Conservation (phyloP, 2,329 filamentous ascomycete species). For the Eutypa lata region DNA sequence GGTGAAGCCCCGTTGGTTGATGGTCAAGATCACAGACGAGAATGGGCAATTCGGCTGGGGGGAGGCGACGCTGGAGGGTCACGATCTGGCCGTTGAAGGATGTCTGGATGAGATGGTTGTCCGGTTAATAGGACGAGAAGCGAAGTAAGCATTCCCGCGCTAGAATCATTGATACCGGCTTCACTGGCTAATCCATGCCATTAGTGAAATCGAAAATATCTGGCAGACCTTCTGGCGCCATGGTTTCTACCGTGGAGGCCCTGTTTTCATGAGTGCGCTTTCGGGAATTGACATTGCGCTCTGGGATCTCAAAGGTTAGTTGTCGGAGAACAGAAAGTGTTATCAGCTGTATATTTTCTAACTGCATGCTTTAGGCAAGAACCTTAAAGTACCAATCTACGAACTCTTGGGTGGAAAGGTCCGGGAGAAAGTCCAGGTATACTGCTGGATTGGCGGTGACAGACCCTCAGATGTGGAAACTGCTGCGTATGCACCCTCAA, state of each 20-base stretch:
- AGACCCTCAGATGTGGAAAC: conserved; percentile 60
- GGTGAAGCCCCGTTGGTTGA: conserved; percentile 68
- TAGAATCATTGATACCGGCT: background rate
- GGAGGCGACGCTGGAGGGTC: conserved; percentile 67
- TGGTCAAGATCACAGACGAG: conserved; percentile 69
- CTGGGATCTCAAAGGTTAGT: conserved; percentile 65
- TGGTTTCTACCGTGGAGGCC: conserved; percentile 70
- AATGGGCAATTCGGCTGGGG: conserved; percentile 65
- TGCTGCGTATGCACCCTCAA: conserved; percentile 57
- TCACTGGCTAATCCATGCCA: background rate
- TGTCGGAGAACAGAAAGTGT: too few relatives aligned
- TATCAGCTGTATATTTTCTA: background rate
- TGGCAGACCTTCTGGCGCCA: conserved; percentile 70
- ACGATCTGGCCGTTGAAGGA: conserved; percentile 68
- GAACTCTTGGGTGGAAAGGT: conserved; percentile 70
- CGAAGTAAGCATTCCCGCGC: conserved; percentile 48
- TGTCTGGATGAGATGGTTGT: conserved; percentile 62
- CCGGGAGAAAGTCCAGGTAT: conserved; percentile 63
- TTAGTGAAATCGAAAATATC: conserved; percentile 70
- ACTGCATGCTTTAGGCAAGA: conserved; percentile 26
- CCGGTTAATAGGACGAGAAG: conserved; percentile 61
- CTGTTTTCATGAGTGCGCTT: conserved; percentile 73
- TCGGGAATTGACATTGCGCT: conserved; percentile 73
- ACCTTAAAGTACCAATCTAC: conserved; percentile 61
- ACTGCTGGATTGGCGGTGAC: conserved; percentile 73